Evolutionary conservation across 1,139 yeast genomes (phyloP).

Genomic region (Kodamaea sp.): DNA sequence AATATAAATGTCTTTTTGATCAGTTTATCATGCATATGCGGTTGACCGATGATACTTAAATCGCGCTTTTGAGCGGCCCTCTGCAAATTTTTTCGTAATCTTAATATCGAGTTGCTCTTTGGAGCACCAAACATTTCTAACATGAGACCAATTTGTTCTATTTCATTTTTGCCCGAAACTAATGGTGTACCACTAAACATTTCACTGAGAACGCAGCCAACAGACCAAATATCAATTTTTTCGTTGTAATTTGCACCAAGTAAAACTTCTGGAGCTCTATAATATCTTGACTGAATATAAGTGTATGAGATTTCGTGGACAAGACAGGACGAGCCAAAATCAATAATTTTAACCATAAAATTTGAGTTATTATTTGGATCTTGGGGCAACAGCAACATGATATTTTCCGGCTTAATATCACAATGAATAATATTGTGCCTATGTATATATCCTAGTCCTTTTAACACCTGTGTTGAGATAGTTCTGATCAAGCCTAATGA

Average conservation of each 20-base stretch:
- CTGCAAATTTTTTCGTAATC: constrained; percentile 8
- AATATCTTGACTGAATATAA: constrained; percentile 62
- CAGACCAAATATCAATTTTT: constrained; percentile 33
- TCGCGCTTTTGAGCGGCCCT: constrained; percentile 7
- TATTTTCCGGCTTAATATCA: constrained; percentile 70
- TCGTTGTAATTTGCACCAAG: constrained; percentile 71
- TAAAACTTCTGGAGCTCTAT: constrained; percentile 76
- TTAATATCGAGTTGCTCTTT: constrained; percentile 9
- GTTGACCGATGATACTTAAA: constrained; percentile 6
- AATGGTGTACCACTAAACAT: constrained; percentile 21
- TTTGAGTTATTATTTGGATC: constrained; percentile 15
- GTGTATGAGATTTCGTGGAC: constrained; percentile 47
- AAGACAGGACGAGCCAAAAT: constrained; percentile 61
- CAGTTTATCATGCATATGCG: constrained; percentile 10
- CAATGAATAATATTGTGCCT: constrained; percentile 64
- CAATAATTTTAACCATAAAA: constrained; percentile 52
- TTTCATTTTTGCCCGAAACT: constrained; percentile 22
- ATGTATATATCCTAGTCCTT: constrained; percentile 62
- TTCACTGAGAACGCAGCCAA: constrained; percentile 25
- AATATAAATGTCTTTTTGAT: constrained; percentile 13
- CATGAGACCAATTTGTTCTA: constrained; percentile 21
- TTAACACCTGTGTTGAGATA: constrained; percentile 54
- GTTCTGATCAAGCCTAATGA: constrained; percentile 46
- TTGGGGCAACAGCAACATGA: constrained; percentile 46
- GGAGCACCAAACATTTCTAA: constrained; percentile 24